These are phyloP conservation scores for Solanum gandarillasii DNA, from an alignment of 257 asterid species.

Conservation along the genomic window DNA sequence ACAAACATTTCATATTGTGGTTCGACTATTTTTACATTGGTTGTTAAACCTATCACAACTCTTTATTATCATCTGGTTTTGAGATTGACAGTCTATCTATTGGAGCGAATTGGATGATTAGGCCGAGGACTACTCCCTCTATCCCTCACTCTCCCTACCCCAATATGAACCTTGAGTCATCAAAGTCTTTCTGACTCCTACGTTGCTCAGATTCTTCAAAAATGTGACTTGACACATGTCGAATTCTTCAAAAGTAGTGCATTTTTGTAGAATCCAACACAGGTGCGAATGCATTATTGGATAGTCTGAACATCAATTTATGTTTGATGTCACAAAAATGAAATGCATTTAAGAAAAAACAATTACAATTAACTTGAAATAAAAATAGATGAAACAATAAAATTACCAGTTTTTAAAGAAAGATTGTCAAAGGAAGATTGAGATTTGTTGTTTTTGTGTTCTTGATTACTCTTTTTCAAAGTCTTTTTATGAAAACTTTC, in stretches of 20 bases:
- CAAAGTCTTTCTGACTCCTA: background rate
- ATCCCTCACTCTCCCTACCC: too few species aligned
- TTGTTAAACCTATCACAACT: background rate
- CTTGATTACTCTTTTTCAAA: conserved; percentile 13
- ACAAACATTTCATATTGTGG: background rate
- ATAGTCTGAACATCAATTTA: background rate
- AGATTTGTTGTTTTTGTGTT: conserved; percentile 27
- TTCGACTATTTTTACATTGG: background rate
- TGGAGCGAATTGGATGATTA: too few species aligned
- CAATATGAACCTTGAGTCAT: background rate
- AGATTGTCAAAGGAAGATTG: conserved; percentile 35
- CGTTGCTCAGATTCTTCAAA: background rate
- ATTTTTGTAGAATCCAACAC: background rate
- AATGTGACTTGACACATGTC: background rate
- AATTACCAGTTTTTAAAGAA: conserved; percentile 46
- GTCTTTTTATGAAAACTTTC: background rate
- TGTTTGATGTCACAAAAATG: background rate
- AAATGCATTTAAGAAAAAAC: too few species aligned
- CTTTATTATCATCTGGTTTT: too few species aligned
- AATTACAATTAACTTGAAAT: background rate
- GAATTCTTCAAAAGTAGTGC: background rate
- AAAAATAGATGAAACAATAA: background rate
- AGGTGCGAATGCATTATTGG: background rate
- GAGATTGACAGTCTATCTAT: too few species aligned
- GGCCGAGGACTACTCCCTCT: too few species aligned